Base-by-base conservation (phyloP, 345 rosid species). In the Populus pruinosa region DNA sequence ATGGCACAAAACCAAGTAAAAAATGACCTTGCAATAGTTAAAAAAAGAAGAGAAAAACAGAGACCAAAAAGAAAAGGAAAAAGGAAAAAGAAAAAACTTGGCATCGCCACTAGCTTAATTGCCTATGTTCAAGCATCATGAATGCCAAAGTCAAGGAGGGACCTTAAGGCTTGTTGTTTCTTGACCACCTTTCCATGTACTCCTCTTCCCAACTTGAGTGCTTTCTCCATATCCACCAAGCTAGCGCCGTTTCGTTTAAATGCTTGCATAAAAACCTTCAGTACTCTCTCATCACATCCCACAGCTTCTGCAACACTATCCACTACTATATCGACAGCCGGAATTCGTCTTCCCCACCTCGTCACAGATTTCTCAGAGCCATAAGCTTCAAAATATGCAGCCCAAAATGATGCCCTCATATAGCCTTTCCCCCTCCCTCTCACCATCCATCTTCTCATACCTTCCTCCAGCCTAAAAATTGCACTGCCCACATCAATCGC, bases 331-430 rank as follows among this genome's bases (percentile, higher is more conserved):
- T 91, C 93, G 67, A 73, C 33, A 1, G 83, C 59, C 2, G 96
- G 97, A 80, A 93, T 80, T 80, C 88, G 84, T 78, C 93, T 86
- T 64, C 94, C 92, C 97, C 93, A 89, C 76, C 84, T 84, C 89
- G 70, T 93, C 85, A 87, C 66, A 33, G 63, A 64, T 77, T 90
- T 88, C 71, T 93, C 93, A 1, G 88, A 86, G 25, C 85, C 76
- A 44, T 95, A 93, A 17, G 79, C 75, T 77, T 87, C 90, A 17
- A 73, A 71, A 65, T 93, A 95, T 7, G 85, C 87, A 50, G 68
- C 81, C 99, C 96, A 95, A 59, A 87, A 87, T 6, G 99, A 95
- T 25, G 99, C 93, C 83, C 97, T 91, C 85, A 93, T 16, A 68
- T 84, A 86, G 6, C 97, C 97, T 81, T 84, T 95, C 74, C 88